phyloP scores from a whole-genome alignment of 371 early-diverging fungal species.

The Choanephora cucurbitarum region DNA sequence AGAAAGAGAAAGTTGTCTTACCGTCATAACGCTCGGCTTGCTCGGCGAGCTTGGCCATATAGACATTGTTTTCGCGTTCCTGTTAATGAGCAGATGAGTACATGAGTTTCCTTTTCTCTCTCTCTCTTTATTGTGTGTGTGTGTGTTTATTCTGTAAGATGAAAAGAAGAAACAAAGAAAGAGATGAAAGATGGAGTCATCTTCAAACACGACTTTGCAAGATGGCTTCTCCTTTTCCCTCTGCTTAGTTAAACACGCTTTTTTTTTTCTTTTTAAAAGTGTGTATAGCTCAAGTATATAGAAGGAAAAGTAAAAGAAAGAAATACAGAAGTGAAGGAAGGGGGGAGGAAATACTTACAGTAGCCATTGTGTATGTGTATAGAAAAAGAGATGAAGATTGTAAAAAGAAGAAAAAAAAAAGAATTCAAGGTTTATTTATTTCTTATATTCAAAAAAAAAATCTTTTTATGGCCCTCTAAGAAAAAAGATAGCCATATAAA shows the following conservation, averaged over 20 bases:
- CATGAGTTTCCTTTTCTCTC: background rate
- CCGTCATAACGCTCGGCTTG: constrained; percentile 98
- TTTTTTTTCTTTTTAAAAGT: too few relatives aligned
- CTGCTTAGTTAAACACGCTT: too few relatives aligned
- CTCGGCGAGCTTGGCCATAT: constrained; percentile 98
- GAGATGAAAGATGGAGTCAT: background rate
- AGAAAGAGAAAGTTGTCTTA: constrained; percentile 2
- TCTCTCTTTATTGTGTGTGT: too few relatives aligned
- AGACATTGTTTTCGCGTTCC: constrained; percentile 54
- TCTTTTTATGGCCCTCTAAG: background rate
- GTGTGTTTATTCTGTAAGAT: too few relatives aligned
- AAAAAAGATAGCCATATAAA: too few relatives aligned
- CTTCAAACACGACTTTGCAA: too few relatives aligned
- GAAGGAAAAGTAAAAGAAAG: too few relatives aligned
- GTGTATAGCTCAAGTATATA: too few relatives aligned
- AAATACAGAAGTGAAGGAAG: too few relatives aligned
- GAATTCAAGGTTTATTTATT: background rate
- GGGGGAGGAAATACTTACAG: constrained; percentile 2
- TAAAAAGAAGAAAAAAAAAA: background rate
- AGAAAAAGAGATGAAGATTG: background rate
- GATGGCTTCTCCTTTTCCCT: too few relatives aligned
- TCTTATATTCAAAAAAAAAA: background rate
- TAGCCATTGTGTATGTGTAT: background rate
- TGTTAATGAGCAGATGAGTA: constrained; percentile 4
- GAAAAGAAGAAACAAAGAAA: background rate